Percentiles rank a stretch among this genome's conserved stretches.
phyloP scores from a whole-genome alignment of 108 stramenopile species.

The Skeletonema menzelii region DNA sequence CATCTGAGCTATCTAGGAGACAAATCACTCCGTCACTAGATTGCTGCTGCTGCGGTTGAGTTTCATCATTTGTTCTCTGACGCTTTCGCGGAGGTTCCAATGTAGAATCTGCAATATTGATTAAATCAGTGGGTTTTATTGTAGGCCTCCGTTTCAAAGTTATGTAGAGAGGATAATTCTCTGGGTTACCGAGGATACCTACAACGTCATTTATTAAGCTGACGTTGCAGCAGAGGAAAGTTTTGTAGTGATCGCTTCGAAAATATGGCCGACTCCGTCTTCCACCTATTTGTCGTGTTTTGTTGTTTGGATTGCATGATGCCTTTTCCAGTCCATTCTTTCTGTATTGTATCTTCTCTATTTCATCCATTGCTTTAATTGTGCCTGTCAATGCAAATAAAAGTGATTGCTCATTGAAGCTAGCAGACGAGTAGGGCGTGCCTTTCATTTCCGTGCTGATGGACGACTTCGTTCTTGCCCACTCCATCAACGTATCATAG shows the following conservation, averaged over 20 bases:
- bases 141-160: background rate
- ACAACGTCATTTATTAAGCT: background rate
- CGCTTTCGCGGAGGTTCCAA: constrained; percentile 15
- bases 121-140: background rate
- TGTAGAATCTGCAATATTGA: background rate
- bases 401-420: constrained; percentile 13
- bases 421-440: background rate
- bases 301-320: background rate
- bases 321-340: background rate
- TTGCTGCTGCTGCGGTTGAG: background rate
- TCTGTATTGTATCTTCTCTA: constrained; percentile 26
- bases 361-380: background rate
- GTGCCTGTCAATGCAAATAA: constrained; percentile 8
- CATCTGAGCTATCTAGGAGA: constrained; percentile 40
- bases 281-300: background rate
- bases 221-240: constrained; percentile 4
- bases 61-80: constrained; percentile 6
- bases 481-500: constrained; percentile 6
- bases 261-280: background rate
- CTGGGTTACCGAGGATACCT: background rate
- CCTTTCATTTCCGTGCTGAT: background rate
- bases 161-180: background rate
- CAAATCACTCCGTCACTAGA: constrained; percentile 7
- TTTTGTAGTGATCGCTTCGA: constrained; percentile 8
- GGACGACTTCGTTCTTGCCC: background rate